Evolutionary conservation across 371 early-diverging fungal genomes (phyloP).

Genomic region (Rhizomucor pusillus): DNA sequence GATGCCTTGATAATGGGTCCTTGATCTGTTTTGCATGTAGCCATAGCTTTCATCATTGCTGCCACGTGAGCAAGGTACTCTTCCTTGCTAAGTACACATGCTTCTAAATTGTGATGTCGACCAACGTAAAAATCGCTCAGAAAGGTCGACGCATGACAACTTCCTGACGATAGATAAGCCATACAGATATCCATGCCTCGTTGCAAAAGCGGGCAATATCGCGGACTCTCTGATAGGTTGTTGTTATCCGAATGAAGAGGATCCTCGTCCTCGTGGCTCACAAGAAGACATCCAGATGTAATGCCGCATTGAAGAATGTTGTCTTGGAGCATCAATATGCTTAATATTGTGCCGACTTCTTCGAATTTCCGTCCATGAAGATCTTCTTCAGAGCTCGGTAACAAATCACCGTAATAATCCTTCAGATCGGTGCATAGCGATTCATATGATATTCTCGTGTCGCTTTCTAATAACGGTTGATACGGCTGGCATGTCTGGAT

Average conservation of each 20-base stretch:
- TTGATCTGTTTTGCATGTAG: background rate
- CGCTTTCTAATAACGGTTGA: constrained; percentile 28
- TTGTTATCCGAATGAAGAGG: constrained; percentile 10
- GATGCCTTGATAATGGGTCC: too few relatives aligned
- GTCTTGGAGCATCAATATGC: constrained; percentile 35
- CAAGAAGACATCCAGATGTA: constrained; percentile 39
- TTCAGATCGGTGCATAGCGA: constrained; percentile 14
- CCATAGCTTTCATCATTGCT: constrained; percentile 44
- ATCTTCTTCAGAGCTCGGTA: constrained; percentile 16
- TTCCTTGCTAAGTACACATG: constrained; percentile 35
- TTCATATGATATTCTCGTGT: constrained; percentile 21
- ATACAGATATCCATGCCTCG: constrained; percentile 26
- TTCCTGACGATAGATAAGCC: constrained; percentile 18
- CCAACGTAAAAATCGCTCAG: constrained; percentile 26
- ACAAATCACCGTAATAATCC: constrained; percentile 24
- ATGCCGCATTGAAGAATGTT: constrained; percentile 41
- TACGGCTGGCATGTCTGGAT: constrained; percentile 30
- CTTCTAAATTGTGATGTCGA: constrained; percentile 13
- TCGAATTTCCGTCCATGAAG: constrained; percentile 30
- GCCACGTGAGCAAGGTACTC: constrained; percentile 37
- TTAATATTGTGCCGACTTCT: constrained; percentile 35
- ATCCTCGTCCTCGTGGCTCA: constrained; percentile 19
- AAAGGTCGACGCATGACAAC: constrained; percentile 27
- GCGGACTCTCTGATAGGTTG: background rate
- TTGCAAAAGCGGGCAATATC: constrained; percentile 11